Evolutionary conservation across 805 yeast genomes (phyloP).

Genomic region (Hanseniaspora clermontiae): DNA sequence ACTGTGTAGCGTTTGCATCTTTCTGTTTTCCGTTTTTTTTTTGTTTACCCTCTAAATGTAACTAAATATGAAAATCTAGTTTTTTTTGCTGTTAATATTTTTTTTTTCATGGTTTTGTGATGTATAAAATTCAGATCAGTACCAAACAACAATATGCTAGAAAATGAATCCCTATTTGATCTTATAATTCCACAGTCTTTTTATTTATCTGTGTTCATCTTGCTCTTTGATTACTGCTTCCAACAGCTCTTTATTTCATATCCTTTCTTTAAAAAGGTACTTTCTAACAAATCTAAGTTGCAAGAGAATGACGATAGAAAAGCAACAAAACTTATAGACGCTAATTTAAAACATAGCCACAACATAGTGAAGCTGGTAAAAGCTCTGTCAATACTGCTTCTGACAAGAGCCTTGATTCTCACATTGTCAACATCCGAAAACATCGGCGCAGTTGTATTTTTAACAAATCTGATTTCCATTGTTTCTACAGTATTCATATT

Average conservation of each 20-base stretch:
- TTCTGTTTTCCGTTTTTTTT: too few species aligned
- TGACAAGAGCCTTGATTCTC: slow-evolving; percentile 7
- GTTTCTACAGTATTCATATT: not conserved
- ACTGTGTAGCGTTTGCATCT: too few species aligned
- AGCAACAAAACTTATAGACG: not conserved
- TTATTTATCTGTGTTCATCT: slow-evolving; percentile 28
- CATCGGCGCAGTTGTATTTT: not conserved
- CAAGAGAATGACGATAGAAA: not conserved
- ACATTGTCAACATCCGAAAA: slow-evolving; percentile 2
- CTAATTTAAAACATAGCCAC: not conserved
- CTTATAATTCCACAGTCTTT: slow-evolving; percentile 21
- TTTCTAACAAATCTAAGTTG: slow-evolving; percentile 7
- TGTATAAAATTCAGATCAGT: too few species aligned
- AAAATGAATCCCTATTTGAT: slow-evolving; percentile 28
- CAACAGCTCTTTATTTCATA: slow-evolving; percentile 15
- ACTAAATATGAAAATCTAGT: too few species aligned
- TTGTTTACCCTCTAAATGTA: too few species aligned
- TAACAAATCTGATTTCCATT: not conserved
- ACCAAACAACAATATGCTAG: not conserved
- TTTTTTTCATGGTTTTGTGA: too few species aligned
- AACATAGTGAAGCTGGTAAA: not conserved
- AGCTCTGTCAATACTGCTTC: slow-evolving; percentile 1
- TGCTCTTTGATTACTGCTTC: slow-evolving; percentile 28
- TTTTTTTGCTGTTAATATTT: too few species aligned
- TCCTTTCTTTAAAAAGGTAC: slow-evolving; percentile 3